phyloP scores from a whole-genome alignment of 768 basidiomycete genomes.

The Amanita rimosa region DNA sequence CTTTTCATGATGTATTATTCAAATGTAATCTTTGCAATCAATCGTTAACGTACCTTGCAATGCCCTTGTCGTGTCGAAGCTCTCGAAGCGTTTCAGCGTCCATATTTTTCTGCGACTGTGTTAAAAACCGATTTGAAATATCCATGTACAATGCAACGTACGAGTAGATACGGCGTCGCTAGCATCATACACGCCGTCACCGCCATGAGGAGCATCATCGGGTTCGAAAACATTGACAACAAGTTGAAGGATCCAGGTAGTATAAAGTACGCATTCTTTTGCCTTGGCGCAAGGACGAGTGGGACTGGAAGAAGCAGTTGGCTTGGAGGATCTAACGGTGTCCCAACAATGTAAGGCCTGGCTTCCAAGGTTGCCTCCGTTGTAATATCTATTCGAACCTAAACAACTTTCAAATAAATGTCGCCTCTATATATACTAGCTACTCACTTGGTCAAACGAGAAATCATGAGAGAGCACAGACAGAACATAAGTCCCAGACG shows the following conservation, averaged over 20 bases:
- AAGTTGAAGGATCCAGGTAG: conserved; percentile 66
- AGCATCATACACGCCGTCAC: conserved; percentile 56
- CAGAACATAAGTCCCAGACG: conserved; percentile 57
- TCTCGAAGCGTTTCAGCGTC: conserved; percentile 62
- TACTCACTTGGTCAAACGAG: conserved; percentile 55
- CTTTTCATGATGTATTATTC: conserved; percentile 15
- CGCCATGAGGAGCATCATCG: conserved; percentile 77
- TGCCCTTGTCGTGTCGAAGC: conserved; percentile 51
- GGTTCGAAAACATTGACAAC: conserved; percentile 66
- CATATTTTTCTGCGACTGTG: conserved; percentile 51
- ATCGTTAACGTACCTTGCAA: conserved; percentile 43
- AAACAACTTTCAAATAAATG: conserved; percentile 1
- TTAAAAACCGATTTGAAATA: conserved; percentile 8
- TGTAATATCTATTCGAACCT: conserved; percentile 63
- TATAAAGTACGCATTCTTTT: conserved; percentile 53
- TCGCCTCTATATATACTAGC: conserved; percentile 2
- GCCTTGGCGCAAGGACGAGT: conserved; percentile 40
- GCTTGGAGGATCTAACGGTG: conserved; percentile 51
- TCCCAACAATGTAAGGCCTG: conserved; percentile 55
- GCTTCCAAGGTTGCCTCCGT: conserved; percentile 31
- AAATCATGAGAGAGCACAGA: conserved; percentile 59
- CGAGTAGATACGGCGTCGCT: conserved; percentile 68
- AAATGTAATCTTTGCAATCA: neutral
- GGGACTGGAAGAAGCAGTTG: conserved; percentile 50
- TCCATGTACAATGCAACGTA: conserved; percentile 16